These are phyloP conservation scores for Bipolaris cookei DNA, from an alignment of 2,329 filamentous ascomycete genomes.

Conservation along the genomic window DNA sequence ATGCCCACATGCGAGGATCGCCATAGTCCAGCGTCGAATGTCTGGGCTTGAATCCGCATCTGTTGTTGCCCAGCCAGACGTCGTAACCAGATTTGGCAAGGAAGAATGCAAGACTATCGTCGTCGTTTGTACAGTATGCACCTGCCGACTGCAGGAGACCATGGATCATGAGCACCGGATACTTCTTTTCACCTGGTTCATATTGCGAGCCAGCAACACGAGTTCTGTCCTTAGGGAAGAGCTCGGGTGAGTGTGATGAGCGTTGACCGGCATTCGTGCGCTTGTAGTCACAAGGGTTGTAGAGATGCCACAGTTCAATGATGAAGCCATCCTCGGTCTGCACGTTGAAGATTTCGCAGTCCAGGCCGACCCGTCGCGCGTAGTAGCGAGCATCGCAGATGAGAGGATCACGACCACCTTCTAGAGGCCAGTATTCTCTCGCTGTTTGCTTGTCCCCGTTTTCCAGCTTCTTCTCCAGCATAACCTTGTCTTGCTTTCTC, in stretches of 20 bases:
- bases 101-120: constrained; percentile 88
- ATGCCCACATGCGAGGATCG: constrained; percentile 94
- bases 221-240: constrained; percentile 60
- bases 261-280: constrained; percentile 59
- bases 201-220: constrained; percentile 37
- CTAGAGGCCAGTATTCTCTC: constrained; percentile 72
- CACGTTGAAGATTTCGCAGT: constrained; percentile 81
- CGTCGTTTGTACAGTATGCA: constrained; percentile 88
- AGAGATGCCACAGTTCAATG: constrained; percentile 87
- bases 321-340: constrained; percentile 95
- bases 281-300: constrained; percentile 77
- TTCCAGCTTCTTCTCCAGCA: constrained; percentile 43
- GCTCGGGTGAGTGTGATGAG: constrained; percentile 63
- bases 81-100: constrained; percentile 92
- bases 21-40: constrained; percentile 72
- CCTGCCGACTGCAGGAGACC: constrained; percentile 87
- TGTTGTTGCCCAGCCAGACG: constrained; percentile 94
- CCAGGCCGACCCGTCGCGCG: constrained; percentile 82
- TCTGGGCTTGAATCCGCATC: constrained; percentile 81
- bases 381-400: constrained; percentile 84
- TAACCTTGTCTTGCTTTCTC: constrained; percentile 54
- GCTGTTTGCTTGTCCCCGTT: constrained; percentile 41
- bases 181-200: constrained; percentile 62
- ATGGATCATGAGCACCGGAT: constrained; percentile 86
- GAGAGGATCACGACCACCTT: constrained; percentile 80